Evolutionary conservation across 2,329 filamentous ascomycete genomes (phyloP).

Genomic region (Aschersonia sp.): DNA sequence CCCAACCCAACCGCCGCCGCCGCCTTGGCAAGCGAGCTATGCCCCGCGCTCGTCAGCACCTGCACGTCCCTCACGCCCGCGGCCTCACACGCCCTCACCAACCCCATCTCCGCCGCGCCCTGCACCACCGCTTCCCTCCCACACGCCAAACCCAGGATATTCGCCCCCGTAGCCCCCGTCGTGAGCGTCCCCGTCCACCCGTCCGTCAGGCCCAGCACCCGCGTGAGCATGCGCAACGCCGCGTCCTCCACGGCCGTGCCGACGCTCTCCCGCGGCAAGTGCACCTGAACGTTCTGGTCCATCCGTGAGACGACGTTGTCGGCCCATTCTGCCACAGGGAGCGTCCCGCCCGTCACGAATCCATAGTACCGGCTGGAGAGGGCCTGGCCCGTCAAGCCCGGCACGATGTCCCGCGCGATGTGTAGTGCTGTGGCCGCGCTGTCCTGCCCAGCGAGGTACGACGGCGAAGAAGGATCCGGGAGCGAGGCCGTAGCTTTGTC

Average conservation of each 20-base stretch:
- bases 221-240: slow-evolving; percentile 54
- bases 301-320: slow-evolving; percentile 70
- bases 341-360: slow-evolving; percentile 73
- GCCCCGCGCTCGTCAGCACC: slow-evolving; percentile 66
- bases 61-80: slow-evolving; percentile 56
- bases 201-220: slow-evolving; percentile 43
- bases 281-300: slow-evolving; percentile 77
- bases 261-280: slow-evolving; percentile 62
- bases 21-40: slow-evolving; percentile 75
- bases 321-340: slow-evolving; percentile 66
- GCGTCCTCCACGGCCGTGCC: slow-evolving; percentile 63
- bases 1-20: slow-evolving; percentile 73
- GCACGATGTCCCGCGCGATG: slow-evolving; percentile 30
- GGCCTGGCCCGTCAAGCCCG: slow-evolving; percentile 52
- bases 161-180: slow-evolving; percentile 57
- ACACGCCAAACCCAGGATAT: slow-evolving; percentile 62
- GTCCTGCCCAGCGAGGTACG: slow-evolving; percentile 3
- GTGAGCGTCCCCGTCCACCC: slow-evolving; percentile 42
- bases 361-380: slow-evolving; percentile 64
- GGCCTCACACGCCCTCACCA: slow-evolving; percentile 49
- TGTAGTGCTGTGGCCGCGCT: slow-evolving; percentile 19
- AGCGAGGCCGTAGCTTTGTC: too few species aligned
- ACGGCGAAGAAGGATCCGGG: too few species aligned
- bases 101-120: slow-evolving; percentile 28
- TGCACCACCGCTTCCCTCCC: slow-evolving; percentile 49